Base-by-base conservation (phyloP, 176 grass and related monocot genomes). In the Oryza longistaminata region DNA sequence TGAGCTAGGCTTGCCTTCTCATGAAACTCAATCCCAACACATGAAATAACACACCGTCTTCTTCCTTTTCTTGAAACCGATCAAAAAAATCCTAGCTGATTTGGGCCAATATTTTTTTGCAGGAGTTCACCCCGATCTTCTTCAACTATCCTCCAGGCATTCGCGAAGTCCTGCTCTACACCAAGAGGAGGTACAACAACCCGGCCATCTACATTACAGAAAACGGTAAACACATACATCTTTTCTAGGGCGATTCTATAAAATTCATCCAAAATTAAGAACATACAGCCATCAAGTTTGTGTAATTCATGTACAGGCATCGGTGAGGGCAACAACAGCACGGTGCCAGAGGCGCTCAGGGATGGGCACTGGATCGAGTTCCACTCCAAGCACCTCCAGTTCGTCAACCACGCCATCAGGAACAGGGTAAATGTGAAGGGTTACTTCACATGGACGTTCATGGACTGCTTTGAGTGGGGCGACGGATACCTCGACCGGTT, bases 401-500 rank as follows among this genome's bases (percentile, higher is more conserved):
- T 87, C 75, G 5, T 92, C 26, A 31, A 81, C 1, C 81, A 29
- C 15, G 93, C 90, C 60, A 92, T 95, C 13, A 88, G 85, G 68
- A 2, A 86, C 19, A 82, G 87, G 7, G 87, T 62, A 0, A 76
- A 81, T 0, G 82, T 92, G 6, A 88, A 77, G 77, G 93, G 90
- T 0, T 90, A 90, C 66, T 92, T 90, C 68, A 67, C 73, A 0
- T 95, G 93, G 85, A 90, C 67, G 9, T 85, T 92, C 25, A 84
- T 92, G 70, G 93, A 95, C 85, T 87, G 86, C 83, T 94, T 87
- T 24, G 90, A 94, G 81, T 92, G 93, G 90, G 83, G 73, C 0
- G 80, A 79, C 1, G 88, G 93, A 0, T 95, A 83, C 85, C 80
- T 80, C 0, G 74, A 83, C 14, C 90, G 75, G 0, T 95, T 92